A percentile compares a stretch with the other conserved stretches of the same genome.
phyloP scores from a whole-genome alignment of 2,329 filamentous ascomycete genomes.

The Periglandula ipomoeae region DNA sequence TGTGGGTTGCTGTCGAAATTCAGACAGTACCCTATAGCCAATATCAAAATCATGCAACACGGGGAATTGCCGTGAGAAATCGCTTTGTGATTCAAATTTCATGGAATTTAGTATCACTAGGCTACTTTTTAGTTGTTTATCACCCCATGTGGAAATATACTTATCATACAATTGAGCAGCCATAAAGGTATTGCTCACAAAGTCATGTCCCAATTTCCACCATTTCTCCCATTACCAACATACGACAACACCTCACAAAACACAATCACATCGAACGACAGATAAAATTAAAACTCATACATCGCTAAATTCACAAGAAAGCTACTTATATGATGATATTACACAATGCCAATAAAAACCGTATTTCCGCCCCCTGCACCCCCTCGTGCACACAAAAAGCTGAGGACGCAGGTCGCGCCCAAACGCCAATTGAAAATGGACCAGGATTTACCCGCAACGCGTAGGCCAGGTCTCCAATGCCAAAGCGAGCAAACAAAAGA shows the following conservation, averaged over 20 bases:
- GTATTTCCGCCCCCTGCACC: background rate
- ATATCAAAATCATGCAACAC: too few species aligned
- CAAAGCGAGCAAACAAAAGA: background rate
- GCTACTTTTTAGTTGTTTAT: too few species aligned
- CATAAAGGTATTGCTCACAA: too few species aligned
- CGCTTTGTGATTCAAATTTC: too few species aligned
- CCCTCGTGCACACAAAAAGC: background rate
- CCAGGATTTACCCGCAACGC: background rate
- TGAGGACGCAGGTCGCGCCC: background rate
- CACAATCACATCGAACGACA: background rate
- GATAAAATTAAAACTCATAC: background rate
- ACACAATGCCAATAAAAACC: slow-evolving; percentile 6
- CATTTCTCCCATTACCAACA: too few species aligned
- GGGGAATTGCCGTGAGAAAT: too few species aligned
- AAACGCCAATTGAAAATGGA: slow-evolving; percentile 1
- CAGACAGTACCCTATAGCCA: too few species aligned
- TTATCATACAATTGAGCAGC: too few species aligned
- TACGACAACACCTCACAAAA: background rate
- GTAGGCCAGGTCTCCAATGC: background rate
- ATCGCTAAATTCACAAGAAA: slow-evolving; percentile 1
- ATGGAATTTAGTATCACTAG: too few species aligned
- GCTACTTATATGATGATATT: background rate
- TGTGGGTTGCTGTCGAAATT: too few species aligned
- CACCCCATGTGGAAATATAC: too few species aligned
- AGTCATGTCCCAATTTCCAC: too few species aligned